Evolutionary conservation across 148 eudicot genomes (phyloP).

Genomic region (Rhododendron simsii): DNA sequence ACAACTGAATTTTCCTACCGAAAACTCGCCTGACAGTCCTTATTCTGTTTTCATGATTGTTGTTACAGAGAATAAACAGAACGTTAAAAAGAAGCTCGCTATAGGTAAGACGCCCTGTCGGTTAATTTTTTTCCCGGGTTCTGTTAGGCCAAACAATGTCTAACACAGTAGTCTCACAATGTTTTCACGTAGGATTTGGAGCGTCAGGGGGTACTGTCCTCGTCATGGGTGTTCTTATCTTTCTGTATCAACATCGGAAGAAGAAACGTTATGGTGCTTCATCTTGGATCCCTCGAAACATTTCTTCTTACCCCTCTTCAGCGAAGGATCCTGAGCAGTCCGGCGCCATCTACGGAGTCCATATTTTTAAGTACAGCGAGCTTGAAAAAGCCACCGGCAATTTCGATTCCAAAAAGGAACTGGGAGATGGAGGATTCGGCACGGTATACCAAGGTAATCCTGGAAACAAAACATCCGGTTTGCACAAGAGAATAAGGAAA

Average conservation of each 20-base stretch:
- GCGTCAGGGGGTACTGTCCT: neutral
- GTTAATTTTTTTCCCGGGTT: too few relatives aligned
- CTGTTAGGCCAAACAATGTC: neutral
- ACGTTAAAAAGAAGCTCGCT: neutral
- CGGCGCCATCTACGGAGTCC: conserved; percentile 36
- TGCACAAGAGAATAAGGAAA: neutral
- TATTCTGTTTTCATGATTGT: neutral
- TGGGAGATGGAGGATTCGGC: conserved; percentile 84
- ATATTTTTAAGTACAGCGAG: conserved; percentile 39
- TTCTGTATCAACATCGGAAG: neutral
- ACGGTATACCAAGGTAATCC: conserved; percentile 60
- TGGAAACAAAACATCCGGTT: neutral
- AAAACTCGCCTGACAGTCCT: neutral
- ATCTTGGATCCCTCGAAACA: neutral
- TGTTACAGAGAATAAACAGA: neutral
- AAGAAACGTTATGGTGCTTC: neutral
- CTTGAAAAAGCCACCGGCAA: conserved; percentile 55
- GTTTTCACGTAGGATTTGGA: conserved; percentile 15
- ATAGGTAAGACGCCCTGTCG: conserved; percentile 12
- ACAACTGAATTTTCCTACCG: neutral
- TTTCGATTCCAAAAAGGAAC: conserved; percentile 44
- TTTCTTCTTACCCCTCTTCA: conserved; percentile 14
- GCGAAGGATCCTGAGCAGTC: conserved; percentile 11
- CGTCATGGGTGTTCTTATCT: neutral
- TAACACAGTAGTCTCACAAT: neutral